Conservation (phyloP, 345 rosid genomes). For the Pugionium dolabratum region DNA sequence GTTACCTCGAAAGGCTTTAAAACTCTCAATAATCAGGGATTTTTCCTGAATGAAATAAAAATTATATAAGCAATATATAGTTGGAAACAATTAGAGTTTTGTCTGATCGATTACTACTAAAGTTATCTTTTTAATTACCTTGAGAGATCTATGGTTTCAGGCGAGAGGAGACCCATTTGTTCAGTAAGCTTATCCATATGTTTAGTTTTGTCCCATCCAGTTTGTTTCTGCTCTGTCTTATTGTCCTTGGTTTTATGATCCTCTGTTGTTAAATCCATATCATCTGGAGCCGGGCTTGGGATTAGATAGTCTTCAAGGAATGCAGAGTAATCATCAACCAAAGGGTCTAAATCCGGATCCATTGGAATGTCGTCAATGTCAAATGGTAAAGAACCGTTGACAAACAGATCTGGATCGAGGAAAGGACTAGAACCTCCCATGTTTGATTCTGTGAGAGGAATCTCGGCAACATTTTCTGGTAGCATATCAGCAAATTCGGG, state of each 20-base stretch:
- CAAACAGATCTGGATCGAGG: conserved; percentile 52
- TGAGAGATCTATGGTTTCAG: conserved; percentile 47
- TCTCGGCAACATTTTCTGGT: conserved; percentile 54
- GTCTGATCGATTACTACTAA: background rate
- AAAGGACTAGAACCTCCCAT: conserved; percentile 46
- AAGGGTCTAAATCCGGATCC: conserved; percentile 67
- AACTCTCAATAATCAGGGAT: conserved; percentile 30
- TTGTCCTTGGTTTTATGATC: conserved; percentile 42
- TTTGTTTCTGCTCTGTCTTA: conserved; percentile 41
- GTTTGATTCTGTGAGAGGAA: conserved; percentile 46
- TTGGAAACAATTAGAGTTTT: background rate
- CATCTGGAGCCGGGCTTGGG: conserved; percentile 58
- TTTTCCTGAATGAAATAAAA: conserved; percentile 26
- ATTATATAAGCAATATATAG: conserved; percentile 1
- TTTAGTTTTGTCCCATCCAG: conserved; percentile 53
- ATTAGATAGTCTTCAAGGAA: conserved; percentile 63
- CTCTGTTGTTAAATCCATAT: conserved; percentile 54
- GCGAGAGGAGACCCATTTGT: conserved; percentile 78
- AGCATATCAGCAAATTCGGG: conserved; percentile 52
- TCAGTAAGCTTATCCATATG: conserved; percentile 75
- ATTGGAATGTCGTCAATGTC: conserved; percentile 57
- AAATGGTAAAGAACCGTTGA: conserved; percentile 48
- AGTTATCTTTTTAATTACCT: conserved; percentile 29
- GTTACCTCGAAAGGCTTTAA: conserved; percentile 10
- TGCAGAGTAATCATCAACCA: conserved; percentile 43